Percentiles rank a stretch among this genome's conserved stretches.
Conservation (phyloP, 768 basidiomycete species). For the Tylopilus plumbeoviolaceoides region DNA sequence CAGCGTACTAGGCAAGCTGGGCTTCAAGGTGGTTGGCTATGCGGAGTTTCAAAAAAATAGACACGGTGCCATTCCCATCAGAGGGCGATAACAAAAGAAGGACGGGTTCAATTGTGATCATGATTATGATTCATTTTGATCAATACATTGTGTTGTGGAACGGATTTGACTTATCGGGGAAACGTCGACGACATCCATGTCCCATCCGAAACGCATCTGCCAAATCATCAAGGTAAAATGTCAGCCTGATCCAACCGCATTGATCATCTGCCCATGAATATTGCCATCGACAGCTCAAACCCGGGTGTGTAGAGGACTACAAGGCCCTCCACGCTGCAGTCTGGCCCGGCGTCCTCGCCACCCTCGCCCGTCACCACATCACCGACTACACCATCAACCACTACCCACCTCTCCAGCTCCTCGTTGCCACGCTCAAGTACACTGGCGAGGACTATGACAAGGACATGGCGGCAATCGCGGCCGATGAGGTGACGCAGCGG, state of each 20-base stretch:
- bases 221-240: conserved; percentile 62
- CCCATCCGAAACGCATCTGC: conserved; percentile 52
- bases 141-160: too few species aligned
- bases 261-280: too few species aligned
- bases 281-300: conserved; percentile 45
- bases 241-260: background rate
- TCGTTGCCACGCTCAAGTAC: conserved; percentile 81
- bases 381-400: conserved; percentile 76
- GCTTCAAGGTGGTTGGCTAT: background rate
- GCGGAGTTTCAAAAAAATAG: conserved; percentile 30
- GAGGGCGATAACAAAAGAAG: background rate
- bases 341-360: conserved; percentile 67
- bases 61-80: background rate
- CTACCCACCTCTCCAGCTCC: conserved; percentile 54
- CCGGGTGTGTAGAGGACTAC: conserved; percentile 48
- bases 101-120: too few species aligned
- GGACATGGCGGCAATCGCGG: conserved; percentile 63
- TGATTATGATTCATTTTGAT: too few species aligned
- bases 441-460: conserved; percentile 57
- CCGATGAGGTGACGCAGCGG: conserved; percentile 62
- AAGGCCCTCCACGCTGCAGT: conserved; percentile 55
- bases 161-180: background rate
- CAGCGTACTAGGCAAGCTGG: background rate
- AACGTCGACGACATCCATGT: background rate
- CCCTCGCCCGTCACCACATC: conserved; percentile 59